Evolutionary conservation across 2,329 filamentous ascomycete species (phyloP).

Genomic region (Colletotrichum sp.): DNA sequence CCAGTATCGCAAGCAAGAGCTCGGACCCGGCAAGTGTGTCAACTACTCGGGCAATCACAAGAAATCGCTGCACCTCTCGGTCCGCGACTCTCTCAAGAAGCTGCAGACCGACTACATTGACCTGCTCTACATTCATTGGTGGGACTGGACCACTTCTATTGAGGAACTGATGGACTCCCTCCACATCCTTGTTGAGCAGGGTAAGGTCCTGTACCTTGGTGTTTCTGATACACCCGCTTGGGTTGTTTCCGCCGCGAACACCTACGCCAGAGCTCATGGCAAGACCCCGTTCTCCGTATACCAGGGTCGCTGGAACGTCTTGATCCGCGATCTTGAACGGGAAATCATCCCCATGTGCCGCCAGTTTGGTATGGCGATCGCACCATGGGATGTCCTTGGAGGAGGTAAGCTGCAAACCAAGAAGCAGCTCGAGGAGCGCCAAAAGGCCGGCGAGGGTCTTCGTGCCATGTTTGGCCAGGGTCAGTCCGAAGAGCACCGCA

Average conservation of each 20-base stretch:
- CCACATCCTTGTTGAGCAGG: constrained; percentile 43
- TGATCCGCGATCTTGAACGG: constrained; percentile 40
- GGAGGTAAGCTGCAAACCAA: constrained; percentile 54
- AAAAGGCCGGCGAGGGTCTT: constrained; percentile 42
- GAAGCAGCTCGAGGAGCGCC: constrained; percentile 34
- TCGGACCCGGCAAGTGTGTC: constrained; percentile 37
- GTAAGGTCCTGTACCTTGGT: constrained; percentile 47
- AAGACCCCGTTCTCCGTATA: constrained; percentile 43
- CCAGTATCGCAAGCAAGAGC: constrained; percentile 43
- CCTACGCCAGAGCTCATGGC: constrained; percentile 38
- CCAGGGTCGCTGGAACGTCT: constrained; percentile 43
- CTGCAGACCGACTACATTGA: constrained; percentile 51
- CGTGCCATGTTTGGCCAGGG: constrained; percentile 30
- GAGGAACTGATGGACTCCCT: constrained; percentile 48
- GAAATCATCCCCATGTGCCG: constrained; percentile 48
- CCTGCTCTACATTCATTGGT: constrained; percentile 50
- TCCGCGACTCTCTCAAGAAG: constrained; percentile 49
- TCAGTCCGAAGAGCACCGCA: constrained; percentile 53
- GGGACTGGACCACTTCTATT: constrained; percentile 47
- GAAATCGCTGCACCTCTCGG: constrained; percentile 44
- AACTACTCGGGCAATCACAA: constrained; percentile 51
- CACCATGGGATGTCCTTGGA: constrained; percentile 66
- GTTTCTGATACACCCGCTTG: constrained; percentile 45
- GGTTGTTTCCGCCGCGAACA: constrained; percentile 43
- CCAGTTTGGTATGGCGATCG: constrained; percentile 53